A percentile compares a stretch with the other conserved stretches of the same genome.
Conservation (phyloP, 2,329 filamentous ascomycete genomes). For the Thelonectria olida region DNA sequence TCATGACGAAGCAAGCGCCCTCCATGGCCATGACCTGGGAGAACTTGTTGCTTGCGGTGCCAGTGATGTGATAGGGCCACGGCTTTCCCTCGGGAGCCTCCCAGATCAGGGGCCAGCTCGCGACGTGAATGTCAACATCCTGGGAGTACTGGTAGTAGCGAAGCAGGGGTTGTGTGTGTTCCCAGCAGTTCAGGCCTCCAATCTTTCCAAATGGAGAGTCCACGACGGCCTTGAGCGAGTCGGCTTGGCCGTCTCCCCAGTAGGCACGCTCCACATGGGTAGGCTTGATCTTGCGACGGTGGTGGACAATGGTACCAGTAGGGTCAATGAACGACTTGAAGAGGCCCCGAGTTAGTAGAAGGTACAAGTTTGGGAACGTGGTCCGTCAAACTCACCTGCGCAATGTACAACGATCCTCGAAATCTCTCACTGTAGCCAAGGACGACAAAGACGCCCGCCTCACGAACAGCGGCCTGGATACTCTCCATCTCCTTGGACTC, state of each 20-base stretch:
- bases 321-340: constrained; percentile 53
- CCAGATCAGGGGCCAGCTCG: constrained; percentile 53
- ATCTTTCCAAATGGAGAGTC: constrained; percentile 49
- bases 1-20: constrained; percentile 61
- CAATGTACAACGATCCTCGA: constrained; percentile 53
- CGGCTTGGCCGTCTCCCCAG: constrained; percentile 55
- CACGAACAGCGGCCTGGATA: constrained; percentile 55
- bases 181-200: constrained; percentile 58
- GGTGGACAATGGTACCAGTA: constrained; percentile 49
- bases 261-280: constrained; percentile 61
- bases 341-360: too few relatives aligned
- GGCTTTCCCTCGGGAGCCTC: constrained; percentile 43
- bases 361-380: too few relatives aligned
- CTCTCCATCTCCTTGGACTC: constrained; percentile 52
- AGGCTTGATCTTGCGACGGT: constrained; percentile 60
- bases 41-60: constrained; percentile 42
- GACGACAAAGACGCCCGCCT: constrained; percentile 53
- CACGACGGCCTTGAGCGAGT: constrained; percentile 50
- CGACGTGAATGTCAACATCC: constrained; percentile 56
- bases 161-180: constrained; percentile 59
- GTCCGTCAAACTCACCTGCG: constrained; percentile 12
- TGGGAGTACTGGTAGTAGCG: constrained; percentile 56
- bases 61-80: constrained; percentile 38
- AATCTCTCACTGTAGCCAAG: constrained; percentile 54
- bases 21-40: constrained; percentile 66